A percentile compares a stretch with the other conserved stretches of the same genome.
phyloP scores from a whole-genome alignment of 176 grass and related monocot species.

The Olyra latifolia region DNA sequence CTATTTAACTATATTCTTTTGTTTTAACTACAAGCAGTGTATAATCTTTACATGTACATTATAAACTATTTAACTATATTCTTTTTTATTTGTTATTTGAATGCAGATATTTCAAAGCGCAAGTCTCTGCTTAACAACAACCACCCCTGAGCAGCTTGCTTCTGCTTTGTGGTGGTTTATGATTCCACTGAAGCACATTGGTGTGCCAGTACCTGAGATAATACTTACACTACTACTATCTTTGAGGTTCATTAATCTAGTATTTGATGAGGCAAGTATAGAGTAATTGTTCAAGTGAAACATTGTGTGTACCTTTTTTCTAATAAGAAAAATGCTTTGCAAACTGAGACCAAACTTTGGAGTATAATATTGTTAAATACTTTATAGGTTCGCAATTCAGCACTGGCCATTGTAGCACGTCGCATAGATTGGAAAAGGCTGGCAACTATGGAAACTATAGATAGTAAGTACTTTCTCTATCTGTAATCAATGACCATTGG shows the following conservation, averaged over 20 bases:
- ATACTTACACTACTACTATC: conserved; percentile 89
- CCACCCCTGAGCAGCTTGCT: conserved; percentile 90
- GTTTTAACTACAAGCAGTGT: neutral
- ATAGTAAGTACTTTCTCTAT: conserved; percentile 59
- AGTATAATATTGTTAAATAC: conserved; percentile 27
- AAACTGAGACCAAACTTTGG: conserved; percentile 31
- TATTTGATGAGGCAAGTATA: conserved; percentile 92
- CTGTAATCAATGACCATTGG: neutral
- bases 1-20: neutral
- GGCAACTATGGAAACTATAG: conserved; percentile 79
- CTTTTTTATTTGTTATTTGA: conserved; percentile 27
- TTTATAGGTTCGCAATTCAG: conserved; percentile 78
- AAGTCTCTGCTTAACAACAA: conserved; percentile 88
- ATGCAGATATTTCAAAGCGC: conserved; percentile 97
- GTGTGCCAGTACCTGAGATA: conserved; percentile 86
- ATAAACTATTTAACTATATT: neutral
- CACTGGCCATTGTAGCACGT: conserved; percentile 78
- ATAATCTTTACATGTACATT: neutral
- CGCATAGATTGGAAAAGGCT: conserved; percentile 72
- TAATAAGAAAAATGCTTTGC: conserved; percentile 11
- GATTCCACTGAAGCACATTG: conserved; percentile 68
- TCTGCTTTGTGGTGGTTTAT: conserved; percentile 97
- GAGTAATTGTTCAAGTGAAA: conserved; percentile 11
- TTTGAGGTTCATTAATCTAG: conserved; percentile 93
- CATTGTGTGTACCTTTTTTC: conserved; percentile 8